These are phyloP conservation scores for Cercospora beticola DNA, from an alignment of 2,329 filamentous ascomycete species.

Conservation along the genomic window DNA sequence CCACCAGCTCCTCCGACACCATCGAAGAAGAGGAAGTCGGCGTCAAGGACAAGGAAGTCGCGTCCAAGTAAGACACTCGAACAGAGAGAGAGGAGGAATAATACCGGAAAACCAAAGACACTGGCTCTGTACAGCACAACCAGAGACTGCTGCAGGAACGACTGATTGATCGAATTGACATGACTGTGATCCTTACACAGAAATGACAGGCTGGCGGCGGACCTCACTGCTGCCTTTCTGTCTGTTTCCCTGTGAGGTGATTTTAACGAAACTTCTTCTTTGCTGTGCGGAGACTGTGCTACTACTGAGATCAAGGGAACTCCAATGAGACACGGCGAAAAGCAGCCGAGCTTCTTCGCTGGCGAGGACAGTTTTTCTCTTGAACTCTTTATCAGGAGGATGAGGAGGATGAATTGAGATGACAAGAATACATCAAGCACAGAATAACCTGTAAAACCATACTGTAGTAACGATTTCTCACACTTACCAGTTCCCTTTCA, in stretches of 20 bases:
- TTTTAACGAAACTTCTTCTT: slow-evolving; percentile 8
- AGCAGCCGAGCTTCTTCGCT: slow-evolving; percentile 15
- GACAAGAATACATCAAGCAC: slow-evolving; percentile 3
- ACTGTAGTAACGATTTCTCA: slow-evolving; percentile 3
- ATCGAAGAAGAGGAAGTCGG: slow-evolving; percentile 60
- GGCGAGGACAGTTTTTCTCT: slow-evolving; percentile 15
- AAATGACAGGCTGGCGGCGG: not conserved
- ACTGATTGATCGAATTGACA: slow-evolving; percentile 1
- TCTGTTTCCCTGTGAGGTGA: slow-evolving; percentile 5
- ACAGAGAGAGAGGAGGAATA: not conserved
- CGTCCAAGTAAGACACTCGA: slow-evolving; percentile 8
- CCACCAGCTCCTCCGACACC: slow-evolving; percentile 48
- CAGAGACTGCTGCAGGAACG: slow-evolving; percentile 8
- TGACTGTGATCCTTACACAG: not conserved
- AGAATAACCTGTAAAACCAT: slow-evolving; percentile 5
- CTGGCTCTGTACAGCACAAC: slow-evolving; percentile 22
- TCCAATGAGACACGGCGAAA: not conserved
- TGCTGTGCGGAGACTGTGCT: slow-evolving; percentile 6
- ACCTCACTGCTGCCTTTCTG: not conserved
- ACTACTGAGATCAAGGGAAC: not conserved
- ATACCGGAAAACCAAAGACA: slow-evolving; percentile 1
- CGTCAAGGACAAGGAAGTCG: slow-evolving; percentile 39
- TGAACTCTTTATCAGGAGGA: not conserved
- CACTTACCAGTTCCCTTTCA: not conserved
- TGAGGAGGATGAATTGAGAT: slow-evolving; percentile 5